Percentiles rank a stretch among this genome's conserved stretches.
Evolutionary conservation across 2,329 filamentous ascomycete species (phyloP).

Genomic region (Trichothecium roseum): DNA sequence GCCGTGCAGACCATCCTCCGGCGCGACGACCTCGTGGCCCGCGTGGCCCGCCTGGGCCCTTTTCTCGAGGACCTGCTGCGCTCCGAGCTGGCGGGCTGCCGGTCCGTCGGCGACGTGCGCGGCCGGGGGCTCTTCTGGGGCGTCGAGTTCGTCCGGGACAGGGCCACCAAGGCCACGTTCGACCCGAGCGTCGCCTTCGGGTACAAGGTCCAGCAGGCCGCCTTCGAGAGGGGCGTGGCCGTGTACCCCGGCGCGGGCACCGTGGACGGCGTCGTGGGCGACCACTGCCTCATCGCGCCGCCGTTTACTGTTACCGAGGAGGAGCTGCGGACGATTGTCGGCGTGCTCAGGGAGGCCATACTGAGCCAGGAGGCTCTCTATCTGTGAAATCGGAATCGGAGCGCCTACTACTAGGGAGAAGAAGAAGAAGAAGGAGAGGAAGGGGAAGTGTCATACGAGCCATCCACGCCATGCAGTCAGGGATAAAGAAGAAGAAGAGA

Average conservation of each 20-base stretch:
- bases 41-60: slow-evolving; percentile 18
- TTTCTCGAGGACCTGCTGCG: slow-evolving; percentile 17
- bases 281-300: slow-evolving; percentile 61
- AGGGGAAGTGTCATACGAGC: too few species aligned
- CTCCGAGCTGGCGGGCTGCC: slow-evolving; percentile 14
- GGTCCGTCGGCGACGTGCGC: slow-evolving; percentile 27
- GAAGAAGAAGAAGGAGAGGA: too few species aligned
- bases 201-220: slow-evolving; percentile 14
- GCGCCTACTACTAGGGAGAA: too few species aligned
- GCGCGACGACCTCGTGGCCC: slow-evolving; percentile 20
- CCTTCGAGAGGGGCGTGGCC: slow-evolving; percentile 21
- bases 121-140: slow-evolving; percentile 35
- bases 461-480: too few species aligned
- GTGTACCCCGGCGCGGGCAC: slow-evolving; percentile 56
- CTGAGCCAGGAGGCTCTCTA: not conserved
- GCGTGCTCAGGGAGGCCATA: slow-evolving; percentile 4
- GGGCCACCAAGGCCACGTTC: slow-evolving; percentile 24
- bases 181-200: slow-evolving; percentile 14
- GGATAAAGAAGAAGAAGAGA: too few species aligned
- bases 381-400: slow-evolving; percentile 1
- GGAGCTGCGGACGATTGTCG: slow-evolving; percentile 9
- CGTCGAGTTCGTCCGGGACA: slow-evolving; percentile 33
- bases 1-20: slow-evolving; percentile 26
- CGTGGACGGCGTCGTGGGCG: slow-evolving; percentile 48
- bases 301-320: slow-evolving; percentile 49